A percentile compares a stretch with the other conserved stretches of the same genome.
phyloP scores from a whole-genome alignment of 2,329 filamentous ascomycete species.

The Colletotrichum scovillei region DNA sequence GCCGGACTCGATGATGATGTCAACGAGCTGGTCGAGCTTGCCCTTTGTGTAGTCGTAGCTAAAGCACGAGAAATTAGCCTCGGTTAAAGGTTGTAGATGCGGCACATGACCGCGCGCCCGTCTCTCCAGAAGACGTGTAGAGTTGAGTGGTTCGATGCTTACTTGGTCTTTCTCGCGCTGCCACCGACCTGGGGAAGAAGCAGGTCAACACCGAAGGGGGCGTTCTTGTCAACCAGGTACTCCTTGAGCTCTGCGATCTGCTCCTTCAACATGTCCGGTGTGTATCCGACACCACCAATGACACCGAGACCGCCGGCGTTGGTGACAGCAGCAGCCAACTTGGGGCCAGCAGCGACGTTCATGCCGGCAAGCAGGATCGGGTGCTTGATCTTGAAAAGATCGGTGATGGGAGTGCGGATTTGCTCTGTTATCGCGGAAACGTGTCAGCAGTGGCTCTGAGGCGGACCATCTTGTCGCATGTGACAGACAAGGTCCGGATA shows the following conservation, averaged over 20 bases:
- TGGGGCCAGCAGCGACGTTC: slow-evolving; percentile 98
- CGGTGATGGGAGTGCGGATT: slow-evolving; percentile 91
- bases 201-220: slow-evolving; percentile 94
- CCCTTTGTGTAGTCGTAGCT: slow-evolving; percentile 99
- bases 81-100: neutral
- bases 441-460: slow-evolving; percentile 36
- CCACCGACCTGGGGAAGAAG: slow-evolving; percentile 95
- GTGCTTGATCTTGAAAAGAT: slow-evolving; percentile 98
- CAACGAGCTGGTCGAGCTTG: slow-evolving; percentile 90
- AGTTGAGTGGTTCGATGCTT: slow-evolving; percentile 41
- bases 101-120: neutral
- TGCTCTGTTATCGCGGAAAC: slow-evolving; percentile 67
- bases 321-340: slow-evolving; percentile 94
- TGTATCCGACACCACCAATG: slow-evolving; percentile 95
- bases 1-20: slow-evolving; percentile 92
- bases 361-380: slow-evolving; percentile 96
- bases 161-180: slow-evolving; percentile 93
- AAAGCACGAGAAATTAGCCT: slow-evolving; percentile 19
- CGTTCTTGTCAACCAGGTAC: slow-evolving; percentile 88
- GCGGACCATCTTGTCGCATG: slow-evolving; percentile 12
- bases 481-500: slow-evolving; percentile 24
- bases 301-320: slow-evolving; percentile 97
- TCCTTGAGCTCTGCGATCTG: slow-evolving; percentile 95
- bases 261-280: slow-evolving; percentile 95
- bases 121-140: neutral